Evolutionary conservation across 1,284 basidiomycete genomes (phyloP), one percentile per base, ranked within the genome.

Genomic region (Mixia osmundae): DNA sequence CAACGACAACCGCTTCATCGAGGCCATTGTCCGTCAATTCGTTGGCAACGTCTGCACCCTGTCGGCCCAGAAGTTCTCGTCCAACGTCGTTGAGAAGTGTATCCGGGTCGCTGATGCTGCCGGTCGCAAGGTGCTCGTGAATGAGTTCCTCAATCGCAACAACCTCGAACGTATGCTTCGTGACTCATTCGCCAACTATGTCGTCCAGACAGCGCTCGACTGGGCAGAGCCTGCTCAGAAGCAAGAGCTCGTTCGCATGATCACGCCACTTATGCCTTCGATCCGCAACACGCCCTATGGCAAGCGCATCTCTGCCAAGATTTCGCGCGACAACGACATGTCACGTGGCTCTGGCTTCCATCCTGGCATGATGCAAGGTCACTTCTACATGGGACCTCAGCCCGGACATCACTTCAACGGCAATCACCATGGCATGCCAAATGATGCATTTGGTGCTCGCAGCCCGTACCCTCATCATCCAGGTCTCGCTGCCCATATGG

Each of bases 11-110:
- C 71, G 89, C 32, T 97, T 94, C 67, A 91, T 80, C 48, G 89
- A 95, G 57, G 87, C 69, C 30, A 78, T 99, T 48, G 94, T 97
- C 51, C 74, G 89, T 46, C 91, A 97, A 53, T 99, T 97, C 58
- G 65, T 82, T 38, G 89, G 91, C 50, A 95, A 97, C 54, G 83
- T 97, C 40, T 97, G 89, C 57, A 78, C 83, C 19, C 64, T 99
- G 36, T 95, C 87, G 9, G 87, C 95, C 26, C 91, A 99, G 57
- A 99, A 99, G 62, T 97, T 91, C 60, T 83, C 79, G 55, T 91
- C 76, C 40, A 87, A 87, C 56, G 79, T 85, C 44, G 45, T 44
- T 38, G 44, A 53, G 37, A 52, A 89, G 78, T 99, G 91, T 58
- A 71, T 99, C 52, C 85, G 91, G 36, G 91, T 97, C 34, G 87